Evolutionary conservation across 805 yeast species (phyloP), one percentile per base, ranked within the genome.

Genomic region (Blastobotrys robertii): DNA sequence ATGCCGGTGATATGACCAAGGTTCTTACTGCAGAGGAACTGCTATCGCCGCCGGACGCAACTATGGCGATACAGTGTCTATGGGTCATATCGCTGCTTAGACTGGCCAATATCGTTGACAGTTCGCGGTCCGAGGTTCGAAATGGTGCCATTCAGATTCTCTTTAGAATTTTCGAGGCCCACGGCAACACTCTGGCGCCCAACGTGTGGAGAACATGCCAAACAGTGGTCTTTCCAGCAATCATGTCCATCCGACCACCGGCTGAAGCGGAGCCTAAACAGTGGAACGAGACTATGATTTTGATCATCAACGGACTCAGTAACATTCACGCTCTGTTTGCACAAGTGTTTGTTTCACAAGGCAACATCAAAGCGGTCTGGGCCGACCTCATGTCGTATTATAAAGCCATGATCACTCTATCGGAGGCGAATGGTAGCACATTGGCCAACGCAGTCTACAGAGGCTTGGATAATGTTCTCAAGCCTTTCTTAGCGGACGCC

Each of bases 131-230:
- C 1, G 94, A 87, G 52, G 95, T 90, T 0, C 72, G 94, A 47
- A 87, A 86, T 53, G 96, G 96, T 2, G 79, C 96, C 0, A 73
- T 86, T 11, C 94, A 87, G 56, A 90, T 96, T 0, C 79, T 88
- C 50, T 85, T 86, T 62, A 76, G 88, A 50, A 79, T 90, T 25
- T 68, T 84, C 46, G 85, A 83, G 41, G 74, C 88, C 2, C 85
- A 82, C 58, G 81, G 84, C 0, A 54, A 60, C 8, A 65, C 66
- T 35, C 65, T 78, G 13, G 72, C 77, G 0, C 65, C 76, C 1
- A 55, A 49, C 11, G 62, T 59, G 1, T 87, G 96, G 96, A 63
- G 70, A 22, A 59, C 79, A n/a, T 73, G 88, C 2, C 79, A 77
- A 53, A 58, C 65, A 28, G 69, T 81, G 31, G 85, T 84, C 1